A percentile compares a stretch with the other conserved stretches of the same genome.
These are phyloP conservation scores for Mortierella hygrophila DNA, from an alignment of 192 early-diverging fungal species.

Conservation along the genomic window DNA sequence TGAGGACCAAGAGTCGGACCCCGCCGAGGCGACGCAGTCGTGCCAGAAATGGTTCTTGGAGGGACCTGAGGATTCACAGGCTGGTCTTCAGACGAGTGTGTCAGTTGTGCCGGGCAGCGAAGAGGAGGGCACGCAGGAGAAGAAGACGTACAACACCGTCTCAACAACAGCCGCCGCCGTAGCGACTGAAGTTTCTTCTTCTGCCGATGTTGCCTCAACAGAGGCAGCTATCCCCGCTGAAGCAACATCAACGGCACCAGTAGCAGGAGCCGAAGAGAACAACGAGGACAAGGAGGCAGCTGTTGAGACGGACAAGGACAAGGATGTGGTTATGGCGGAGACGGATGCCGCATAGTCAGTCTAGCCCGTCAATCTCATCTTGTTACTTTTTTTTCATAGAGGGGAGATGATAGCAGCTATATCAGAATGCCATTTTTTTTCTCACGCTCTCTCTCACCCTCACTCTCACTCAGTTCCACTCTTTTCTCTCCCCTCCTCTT, in stretches of 20 bases:
- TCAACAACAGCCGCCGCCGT: not conserved
- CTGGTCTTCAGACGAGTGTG: constrained; percentile 19
- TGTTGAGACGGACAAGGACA: constrained; percentile 3
- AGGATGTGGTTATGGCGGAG: constrained; percentile 2
- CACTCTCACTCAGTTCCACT: not conserved
- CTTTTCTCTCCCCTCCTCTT: not conserved
- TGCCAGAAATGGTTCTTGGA: constrained; percentile 51
- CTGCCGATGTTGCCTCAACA: not conserved
- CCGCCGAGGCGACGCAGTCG: not conserved
- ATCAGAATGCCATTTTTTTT: not conserved
- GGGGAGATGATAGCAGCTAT: not conserved
- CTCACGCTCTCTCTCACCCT: not conserved
- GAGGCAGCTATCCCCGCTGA: not conserved
- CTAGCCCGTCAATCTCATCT: not conserved
- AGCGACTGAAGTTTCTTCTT: not conserved
- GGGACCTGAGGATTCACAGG: constrained; percentile 41
- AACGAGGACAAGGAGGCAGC: not conserved
- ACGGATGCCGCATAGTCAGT: not conserved
- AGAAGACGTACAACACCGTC: constrained; percentile 34
- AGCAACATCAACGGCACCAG: not conserved
- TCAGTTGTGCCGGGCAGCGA: constrained; percentile 17
- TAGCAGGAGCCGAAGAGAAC: not conserved
- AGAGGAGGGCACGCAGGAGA: constrained; percentile 21
- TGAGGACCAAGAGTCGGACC: constrained; percentile 35
- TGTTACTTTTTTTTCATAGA: not conserved